Evolutionary conservation across 257 asterid genomes (phyloP), one percentile per base, ranked within the genome.

Genomic region (Vinca minor): DNA sequence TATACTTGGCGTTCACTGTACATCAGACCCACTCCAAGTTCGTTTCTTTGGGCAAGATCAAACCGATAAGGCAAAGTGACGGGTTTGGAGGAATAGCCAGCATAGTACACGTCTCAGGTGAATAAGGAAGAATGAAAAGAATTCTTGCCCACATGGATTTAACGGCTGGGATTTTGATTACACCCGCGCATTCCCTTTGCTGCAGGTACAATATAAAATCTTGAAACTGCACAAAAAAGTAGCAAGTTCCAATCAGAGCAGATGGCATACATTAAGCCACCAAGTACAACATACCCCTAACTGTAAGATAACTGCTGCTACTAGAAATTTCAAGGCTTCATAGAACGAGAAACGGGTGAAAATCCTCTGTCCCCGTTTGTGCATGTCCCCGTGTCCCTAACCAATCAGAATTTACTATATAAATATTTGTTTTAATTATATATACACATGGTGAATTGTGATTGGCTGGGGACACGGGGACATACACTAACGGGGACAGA

Each of bases 151-250:
- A 84, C 79, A 88, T 73, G 54, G 86, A 79, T 52, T 71, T 82
- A 28, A 84, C 68, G 0, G 90, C 89, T 26, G 95, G 95, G 72
- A 91, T 74, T 79, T 86, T 91, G 79, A 91, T 91, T 23, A 91
- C 98, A 44, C 98, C 98, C 0, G 95, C 98, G 75, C 98, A 88
- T 42, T 91, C 95, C 81, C 98, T 81, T 82, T 91, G 98, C 81
- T 82, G 84, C 91, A 91, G 76, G 81, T 91, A 91, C 8, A 86
- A 65, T 46, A 82, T 67, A 69, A 91, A 91, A 71, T 91, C 98
- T 69, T 86, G 94, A 77, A 88, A 83, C 96, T 91, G 94, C 76
- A 76, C 52, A 50, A 76, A 35, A n/a, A 35, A 44, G 47, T 6
- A 17, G 42, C 42, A 15, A n/a, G 14, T 5, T 17, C 25, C 32